Evolutionary conservation across 2,329 filamentous ascomycete genomes (phyloP), one percentile per base, ranked within the genome.

Genomic region (Neopestalotiopsis sp.): DNA sequence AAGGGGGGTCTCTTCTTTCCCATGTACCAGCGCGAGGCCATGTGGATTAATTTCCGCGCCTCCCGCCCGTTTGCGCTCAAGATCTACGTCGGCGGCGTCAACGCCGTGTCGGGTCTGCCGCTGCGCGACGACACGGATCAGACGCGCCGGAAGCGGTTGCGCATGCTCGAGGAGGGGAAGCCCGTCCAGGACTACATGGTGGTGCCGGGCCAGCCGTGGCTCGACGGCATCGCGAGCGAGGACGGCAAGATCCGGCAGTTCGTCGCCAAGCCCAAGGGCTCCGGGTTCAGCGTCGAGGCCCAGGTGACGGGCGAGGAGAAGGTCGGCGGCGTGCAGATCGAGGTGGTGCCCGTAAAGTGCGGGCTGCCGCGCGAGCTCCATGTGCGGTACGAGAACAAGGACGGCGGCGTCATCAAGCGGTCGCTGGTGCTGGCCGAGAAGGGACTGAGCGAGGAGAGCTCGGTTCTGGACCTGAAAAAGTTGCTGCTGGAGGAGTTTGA

Each of bases 1-100:
- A 84, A 84, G 69, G 81, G 81, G 3, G 84, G 84, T 1, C 62
- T 84, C 0, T 83, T 86, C 71, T 75, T 86, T 4, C 81, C 84
- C 0, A 85, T 87, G 78, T 80, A 85, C 71, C 75, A 81, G 71
- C 76, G 71, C 13, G 81, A 84, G 65, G 81, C 81, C 0, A 80
- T 82, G 79, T 82, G 80, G 80, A 78, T 84, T 60, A 59, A 69
- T 12, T 81, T 83, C 68, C 7, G 0, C 72, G 75, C 2, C 5
- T 5, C 0, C 20, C 34, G 0, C 74, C 83, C 69, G 77, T 79
- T 59, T 45, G 65, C 65, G 57, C 72, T 84, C 71, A 82, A 82
- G 69, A 73, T 83, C 32, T 81, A 81, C 64, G 77, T 79, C 2
- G 81, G 81, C 6, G 78, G 79, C 0, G 75, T 84, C 20, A 83